phyloP scores from a whole-genome alignment of 345 rosid species.

The Dovyalis caffra region DNA sequence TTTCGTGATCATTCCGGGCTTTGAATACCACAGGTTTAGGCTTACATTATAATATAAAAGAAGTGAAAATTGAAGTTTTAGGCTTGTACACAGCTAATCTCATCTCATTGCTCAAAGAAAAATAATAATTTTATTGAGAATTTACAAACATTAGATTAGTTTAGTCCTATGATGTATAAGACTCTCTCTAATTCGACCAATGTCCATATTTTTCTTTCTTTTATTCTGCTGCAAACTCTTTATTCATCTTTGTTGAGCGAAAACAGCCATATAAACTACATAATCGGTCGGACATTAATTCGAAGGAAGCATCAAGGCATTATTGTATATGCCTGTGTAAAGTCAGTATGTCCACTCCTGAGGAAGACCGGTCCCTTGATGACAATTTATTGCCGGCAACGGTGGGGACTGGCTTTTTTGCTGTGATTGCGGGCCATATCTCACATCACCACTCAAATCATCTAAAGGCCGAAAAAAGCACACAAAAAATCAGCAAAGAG shows the following conservation, averaged over 20 bases:
- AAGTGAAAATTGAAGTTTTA: too few species aligned
- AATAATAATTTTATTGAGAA: not conserved
- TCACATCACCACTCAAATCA: constrained; percentile 29
- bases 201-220: constrained; percentile 4
- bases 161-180: constrained; percentile 14
- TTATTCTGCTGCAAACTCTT: not conserved
- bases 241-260: not conserved
- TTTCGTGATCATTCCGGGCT: too few species aligned
- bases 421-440: constrained; percentile 29
- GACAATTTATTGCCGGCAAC: constrained; percentile 36
- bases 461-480: constrained; percentile 19
- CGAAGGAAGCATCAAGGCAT: not conserved
- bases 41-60: too few species aligned
- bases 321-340: not conserved
- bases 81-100: too few species aligned
- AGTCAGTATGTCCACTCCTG: constrained; percentile 81
- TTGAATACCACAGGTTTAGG: too few species aligned
- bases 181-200: not conserved
- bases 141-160: not conserved
- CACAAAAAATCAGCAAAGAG: not conserved
- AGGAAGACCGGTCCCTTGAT: constrained; percentile 56
- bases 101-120: not conserved
- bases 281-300: not conserved
- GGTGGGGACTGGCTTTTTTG: constrained; percentile 33
- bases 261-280: not conserved